Conservation (phyloP, 768 basidiomycete genomes). For the Amanita muscaria region DNA sequence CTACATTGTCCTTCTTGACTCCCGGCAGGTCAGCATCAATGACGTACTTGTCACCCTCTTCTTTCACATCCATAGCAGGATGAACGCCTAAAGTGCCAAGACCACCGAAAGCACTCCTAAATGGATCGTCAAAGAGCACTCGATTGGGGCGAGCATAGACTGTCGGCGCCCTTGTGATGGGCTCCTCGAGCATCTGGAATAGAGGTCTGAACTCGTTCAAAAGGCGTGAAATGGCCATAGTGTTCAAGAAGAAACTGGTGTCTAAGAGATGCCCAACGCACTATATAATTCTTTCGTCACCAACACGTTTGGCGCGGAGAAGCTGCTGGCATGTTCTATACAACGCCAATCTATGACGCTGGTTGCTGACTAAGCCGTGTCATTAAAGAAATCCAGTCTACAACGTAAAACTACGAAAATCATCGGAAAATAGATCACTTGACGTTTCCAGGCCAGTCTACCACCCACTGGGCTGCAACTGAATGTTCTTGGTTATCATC, state of each 20-base stretch:
- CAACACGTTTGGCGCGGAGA: not conserved
- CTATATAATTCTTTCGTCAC: not conserved
- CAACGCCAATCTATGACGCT: too few species aligned
- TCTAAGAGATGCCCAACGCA: not conserved
- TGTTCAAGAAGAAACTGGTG: not conserved
- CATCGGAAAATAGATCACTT: slow-evolving; percentile 9
- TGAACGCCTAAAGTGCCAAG: slow-evolving; percentile 16
- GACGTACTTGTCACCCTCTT: slow-evolving; percentile 55
- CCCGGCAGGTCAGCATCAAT: slow-evolving; percentile 76
- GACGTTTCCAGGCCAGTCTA: slow-evolving; percentile 59
- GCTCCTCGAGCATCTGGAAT: slow-evolving; percentile 71
- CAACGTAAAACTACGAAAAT: too few species aligned
- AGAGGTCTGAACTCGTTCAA: slow-evolving; percentile 67
- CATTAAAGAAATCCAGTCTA: too few species aligned
- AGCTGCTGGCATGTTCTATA: too few species aligned
- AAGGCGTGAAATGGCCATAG: slow-evolving; percentile 60
- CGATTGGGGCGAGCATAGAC: slow-evolving; percentile 7
- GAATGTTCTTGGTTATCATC: slow-evolving; percentile 78
- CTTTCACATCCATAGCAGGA: slow-evolving; percentile 61
- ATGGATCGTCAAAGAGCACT: slow-evolving; percentile 38
- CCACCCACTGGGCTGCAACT: slow-evolving; percentile 72
- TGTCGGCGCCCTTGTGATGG: slow-evolving; percentile 33
- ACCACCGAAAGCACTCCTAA: slow-evolving; percentile 19
- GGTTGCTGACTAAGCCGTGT: too few species aligned
- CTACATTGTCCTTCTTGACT: slow-evolving; percentile 67